Evolutionary conservation across 2,329 filamentous ascomycete species (phyloP).

Genomic region (Epichloe bromicola): DNA sequence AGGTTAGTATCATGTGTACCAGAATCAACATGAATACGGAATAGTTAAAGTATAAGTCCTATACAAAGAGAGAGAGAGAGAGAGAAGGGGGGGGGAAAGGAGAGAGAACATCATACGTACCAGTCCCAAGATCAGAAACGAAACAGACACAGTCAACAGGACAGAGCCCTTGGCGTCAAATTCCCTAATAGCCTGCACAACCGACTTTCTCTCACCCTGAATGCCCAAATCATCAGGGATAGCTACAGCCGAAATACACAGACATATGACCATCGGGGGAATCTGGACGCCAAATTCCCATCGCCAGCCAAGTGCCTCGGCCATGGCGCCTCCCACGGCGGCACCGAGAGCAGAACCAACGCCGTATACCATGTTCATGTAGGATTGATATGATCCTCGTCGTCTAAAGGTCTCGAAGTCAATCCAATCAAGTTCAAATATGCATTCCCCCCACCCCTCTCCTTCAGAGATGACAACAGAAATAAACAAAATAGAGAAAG

Average conservation of each 20-base stretch:
- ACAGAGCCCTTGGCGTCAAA: conserved; percentile 46
- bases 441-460: background rate
- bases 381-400: conserved; percentile 60
- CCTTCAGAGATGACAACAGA: background rate
- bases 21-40: too few species aligned
- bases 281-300: conserved; percentile 58
- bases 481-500: conserved; percentile 1
- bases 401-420: conserved; percentile 14
- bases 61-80: background rate
- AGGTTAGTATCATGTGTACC: too few species aligned
- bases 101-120: conserved; percentile 22
- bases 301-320: conserved; percentile 58
- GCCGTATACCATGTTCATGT: conserved; percentile 54
- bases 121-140: conserved; percentile 45
- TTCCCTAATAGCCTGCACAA: conserved; percentile 35
- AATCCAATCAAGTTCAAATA: too few species aligned
- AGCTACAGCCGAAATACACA: conserved; percentile 30
- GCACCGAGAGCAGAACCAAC: conserved; percentile 47
- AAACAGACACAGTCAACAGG: conserved; percentile 38
- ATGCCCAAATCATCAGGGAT: conserved; percentile 42
- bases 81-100: background rate
- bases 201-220: conserved; percentile 27
- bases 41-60: too few species aligned
- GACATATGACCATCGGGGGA: conserved; percentile 34
- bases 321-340: conserved; percentile 56